Base-by-base conservation (phyloP, 164 flowering plant genomes). In the Paratinospora sagittata region DNA sequence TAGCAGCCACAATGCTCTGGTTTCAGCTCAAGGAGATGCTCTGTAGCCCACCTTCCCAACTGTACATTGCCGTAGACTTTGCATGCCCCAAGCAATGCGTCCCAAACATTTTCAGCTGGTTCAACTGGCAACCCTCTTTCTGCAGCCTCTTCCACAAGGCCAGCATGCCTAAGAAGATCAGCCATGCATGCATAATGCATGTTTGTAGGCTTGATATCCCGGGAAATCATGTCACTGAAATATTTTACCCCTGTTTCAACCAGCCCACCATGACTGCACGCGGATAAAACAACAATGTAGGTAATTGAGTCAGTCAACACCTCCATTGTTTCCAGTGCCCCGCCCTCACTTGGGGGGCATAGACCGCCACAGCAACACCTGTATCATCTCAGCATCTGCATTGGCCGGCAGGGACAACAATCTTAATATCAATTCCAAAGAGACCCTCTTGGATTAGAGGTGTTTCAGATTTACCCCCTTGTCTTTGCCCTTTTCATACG, bases 1-100 rank as follows among this genome's bases (percentile, higher is more conserved):
- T 72, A 66, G 55, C 66, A 66, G 55, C 75, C 75, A 36, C 52
- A 23, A 24, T 66, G 68, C 47, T 66, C 68, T n/a, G 49, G 68
- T 39, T 66, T 66, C 47, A 66, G 68, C 49, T 66, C 68, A 66
- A 66, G 37, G n/a, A 66, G 26, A 66, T 66, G 68, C 68, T 39
- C 52, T n/a, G 52, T 47, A 0, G 49, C 68, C 68, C 68, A 66
- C 49, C 68, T 66, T 3, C 68, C 68, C 49, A 66, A 7, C 11
- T 66, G 23, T 66, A 39, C 5, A 37, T 66, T 65, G 41, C 67
- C 45, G 27, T 65, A 21, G 36, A 65, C 43, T 36, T 39, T 19
- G 67, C 67, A 65, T 65, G 67, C 41, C 19, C 67, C 67, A 13
- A 65, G 67, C 67, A 65, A 21, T 65, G 67, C 67, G 1, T 39